Percentiles rank a stretch among this genome's conserved stretches.
Conservation (phyloP, 192 early-diverging fungal species). For the Jimgerdemannia flammicorona region DNA sequence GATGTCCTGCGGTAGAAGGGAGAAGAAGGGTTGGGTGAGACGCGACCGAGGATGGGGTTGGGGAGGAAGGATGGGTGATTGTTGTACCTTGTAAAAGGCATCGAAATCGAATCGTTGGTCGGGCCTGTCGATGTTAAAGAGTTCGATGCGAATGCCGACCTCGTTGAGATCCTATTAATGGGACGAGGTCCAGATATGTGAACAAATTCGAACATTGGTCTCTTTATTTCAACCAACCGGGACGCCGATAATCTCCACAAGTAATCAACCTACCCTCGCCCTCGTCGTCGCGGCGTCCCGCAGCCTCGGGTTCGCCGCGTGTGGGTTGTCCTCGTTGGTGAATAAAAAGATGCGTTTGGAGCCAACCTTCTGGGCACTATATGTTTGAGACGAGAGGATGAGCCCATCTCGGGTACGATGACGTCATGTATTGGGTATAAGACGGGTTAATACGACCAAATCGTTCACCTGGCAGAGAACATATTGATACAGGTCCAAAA, state of each 20-base stretch:
- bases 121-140: slow-evolving; percentile 55
- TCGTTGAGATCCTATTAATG: slow-evolving; percentile 50
- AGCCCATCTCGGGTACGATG: not conserved
- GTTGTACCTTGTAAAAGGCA: slow-evolving; percentile 56
- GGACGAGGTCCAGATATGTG: not conserved
- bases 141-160: slow-evolving; percentile 53
- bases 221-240: no score
- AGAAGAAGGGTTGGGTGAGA: slow-evolving; percentile 6
- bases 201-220: no score
- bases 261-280: slow-evolving; percentile 35
- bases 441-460: not conserved
- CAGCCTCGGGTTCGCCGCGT: slow-evolving; percentile 38
- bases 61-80: not conserved
- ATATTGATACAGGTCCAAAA: slow-evolving; percentile 60
- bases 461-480: slow-evolving; percentile 51
- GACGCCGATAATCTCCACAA: not conserved
- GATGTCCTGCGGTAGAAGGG: slow-evolving; percentile 26
- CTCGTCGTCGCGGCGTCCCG: slow-evolving; percentile 50
- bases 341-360: slow-evolving; percentile 69
- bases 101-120: slow-evolving; percentile 49
- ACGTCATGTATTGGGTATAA: no score
- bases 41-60: not conserved
- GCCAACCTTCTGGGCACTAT: slow-evolving; percentile 42
- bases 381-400: not conserved
- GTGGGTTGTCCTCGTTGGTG: slow-evolving; percentile 67